Conservation (phyloP, 805 yeast species). For the Sugiyamaella mastotermitis region DNA sequence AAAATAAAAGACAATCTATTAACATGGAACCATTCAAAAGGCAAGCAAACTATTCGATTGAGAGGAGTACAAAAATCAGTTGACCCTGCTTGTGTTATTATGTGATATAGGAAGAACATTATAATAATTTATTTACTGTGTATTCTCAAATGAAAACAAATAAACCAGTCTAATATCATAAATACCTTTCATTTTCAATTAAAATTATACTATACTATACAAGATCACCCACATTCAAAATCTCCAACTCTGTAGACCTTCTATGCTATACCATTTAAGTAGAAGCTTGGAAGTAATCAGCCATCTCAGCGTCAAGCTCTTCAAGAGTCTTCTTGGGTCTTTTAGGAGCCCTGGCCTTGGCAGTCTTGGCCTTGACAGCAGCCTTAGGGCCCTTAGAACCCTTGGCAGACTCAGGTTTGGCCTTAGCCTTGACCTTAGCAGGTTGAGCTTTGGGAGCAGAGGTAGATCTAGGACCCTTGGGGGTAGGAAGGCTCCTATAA, state of each 20-base stretch:
- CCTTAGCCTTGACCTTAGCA: constrained; percentile 16
- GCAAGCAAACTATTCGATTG: constrained; percentile 8
- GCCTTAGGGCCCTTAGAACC: constrained; percentile 10
- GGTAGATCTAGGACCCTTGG: constrained; percentile 7
- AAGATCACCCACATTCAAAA: too few relatives aligned
- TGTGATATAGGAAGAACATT: constrained; percentile 1
- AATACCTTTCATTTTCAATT: too few relatives aligned
- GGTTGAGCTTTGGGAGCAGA: constrained; percentile 11
- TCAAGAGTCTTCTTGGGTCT: constrained; percentile 70
- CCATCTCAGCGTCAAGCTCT: constrained; percentile 97
- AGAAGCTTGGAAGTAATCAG: constrained; percentile 77
- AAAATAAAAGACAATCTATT: constrained; percentile 31
- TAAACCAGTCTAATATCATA: too few relatives aligned
- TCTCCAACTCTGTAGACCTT: too few relatives aligned
- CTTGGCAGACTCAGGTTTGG: constrained; percentile 17
- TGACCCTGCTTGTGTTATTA: constrained; percentile 6
- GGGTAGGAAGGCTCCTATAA: constrained; percentile 5
- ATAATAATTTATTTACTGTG: too few relatives aligned
- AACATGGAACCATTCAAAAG: constrained; percentile 8
- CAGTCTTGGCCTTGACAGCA: constrained; percentile 16
- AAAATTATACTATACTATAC: too few relatives aligned
- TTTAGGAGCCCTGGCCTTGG: constrained; percentile 18
- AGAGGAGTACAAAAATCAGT: constrained; percentile 6
- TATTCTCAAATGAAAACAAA: too few relatives aligned
- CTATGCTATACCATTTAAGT: too few relatives aligned